Conservation (phyloP, 371 early-diverging fungal genomes). For the Haplosporangium sp. region DNA sequence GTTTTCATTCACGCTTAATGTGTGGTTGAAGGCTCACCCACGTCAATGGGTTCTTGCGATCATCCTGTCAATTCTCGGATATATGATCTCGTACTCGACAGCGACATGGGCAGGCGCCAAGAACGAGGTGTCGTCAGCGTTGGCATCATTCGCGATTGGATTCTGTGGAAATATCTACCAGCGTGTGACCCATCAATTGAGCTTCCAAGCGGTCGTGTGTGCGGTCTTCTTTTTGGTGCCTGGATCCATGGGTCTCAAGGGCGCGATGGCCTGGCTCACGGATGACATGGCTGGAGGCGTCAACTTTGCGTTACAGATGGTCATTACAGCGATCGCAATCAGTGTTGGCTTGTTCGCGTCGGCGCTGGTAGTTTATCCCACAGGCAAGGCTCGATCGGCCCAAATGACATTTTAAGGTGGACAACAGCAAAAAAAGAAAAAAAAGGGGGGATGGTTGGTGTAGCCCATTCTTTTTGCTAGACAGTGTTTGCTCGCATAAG, state of each 20-base stretch:
- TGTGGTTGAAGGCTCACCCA: conserved; percentile 56
- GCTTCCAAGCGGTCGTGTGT: conserved; percentile 67
- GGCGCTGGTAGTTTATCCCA: conserved; percentile 69
- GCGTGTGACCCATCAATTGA: conserved; percentile 63
- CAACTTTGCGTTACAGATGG: conserved; percentile 64
- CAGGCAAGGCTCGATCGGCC: conserved; percentile 63
- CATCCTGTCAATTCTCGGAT: conserved; percentile 46
- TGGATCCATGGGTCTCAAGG: conserved; percentile 64
- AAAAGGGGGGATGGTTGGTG: too few species aligned
- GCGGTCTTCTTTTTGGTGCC: conserved; percentile 73
- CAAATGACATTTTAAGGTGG: conserved; percentile 71
- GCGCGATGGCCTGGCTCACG: conserved; percentile 44
- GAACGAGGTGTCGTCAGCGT: conserved; percentile 59
- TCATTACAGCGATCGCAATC: conserved; percentile 62
- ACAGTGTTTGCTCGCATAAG: too few species aligned
- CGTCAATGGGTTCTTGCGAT: conserved; percentile 55
- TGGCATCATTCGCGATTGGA: conserved; percentile 69
- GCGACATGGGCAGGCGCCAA: conserved; percentile 31
- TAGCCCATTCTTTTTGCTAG: too few species aligned
- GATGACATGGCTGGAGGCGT: conserved; percentile 62
- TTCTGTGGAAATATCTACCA: conserved; percentile 66
- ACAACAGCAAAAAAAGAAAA: too few species aligned
- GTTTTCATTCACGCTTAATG: conserved; percentile 53
- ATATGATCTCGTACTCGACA: conserved; percentile 19
- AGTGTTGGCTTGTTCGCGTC: conserved; percentile 71